Conservation (phyloP, 2,329 filamentous ascomycete genomes). For the Alternaria infectoria region DNA sequence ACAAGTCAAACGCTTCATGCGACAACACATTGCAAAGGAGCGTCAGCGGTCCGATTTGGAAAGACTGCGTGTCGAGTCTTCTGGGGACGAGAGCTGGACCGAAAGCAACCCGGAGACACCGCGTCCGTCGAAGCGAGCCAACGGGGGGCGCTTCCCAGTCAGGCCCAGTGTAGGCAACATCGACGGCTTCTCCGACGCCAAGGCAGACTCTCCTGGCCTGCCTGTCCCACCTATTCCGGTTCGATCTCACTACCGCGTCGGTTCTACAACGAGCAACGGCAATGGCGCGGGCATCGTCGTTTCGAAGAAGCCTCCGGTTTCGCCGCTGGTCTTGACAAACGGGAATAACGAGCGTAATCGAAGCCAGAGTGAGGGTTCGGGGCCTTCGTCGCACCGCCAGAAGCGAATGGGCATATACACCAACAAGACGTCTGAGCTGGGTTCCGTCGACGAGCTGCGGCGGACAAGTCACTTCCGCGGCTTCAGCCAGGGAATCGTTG, state of each 20-base stretch:
- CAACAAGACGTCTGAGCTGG: slow-evolving; percentile 62
- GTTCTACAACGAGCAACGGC: slow-evolving; percentile 68
- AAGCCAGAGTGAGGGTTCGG: slow-evolving; percentile 67
- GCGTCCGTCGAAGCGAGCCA: slow-evolving; percentile 66
- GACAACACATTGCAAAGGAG: slow-evolving; percentile 49
- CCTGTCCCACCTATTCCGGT: slow-evolving; percentile 76
- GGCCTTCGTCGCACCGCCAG: slow-evolving; percentile 57
- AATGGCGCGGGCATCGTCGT: slow-evolving; percentile 33
- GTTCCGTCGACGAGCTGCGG: slow-evolving; percentile 59
- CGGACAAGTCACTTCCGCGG: slow-evolving; percentile 62
- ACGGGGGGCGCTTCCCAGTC: slow-evolving; percentile 65
- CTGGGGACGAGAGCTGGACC: slow-evolving; percentile 56
- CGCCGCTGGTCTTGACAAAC: slow-evolving; percentile 72
- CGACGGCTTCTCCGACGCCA: slow-evolving; percentile 62
- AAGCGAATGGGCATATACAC: slow-evolving; percentile 68
- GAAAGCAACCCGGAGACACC: slow-evolving; percentile 80
- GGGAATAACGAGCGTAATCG: slow-evolving; percentile 68
- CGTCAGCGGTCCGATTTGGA: slow-evolving; percentile 42
- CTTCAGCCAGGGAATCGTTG: slow-evolving; percentile 63
- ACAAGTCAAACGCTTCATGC: slow-evolving; percentile 65
- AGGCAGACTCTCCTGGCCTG: slow-evolving; percentile 27
- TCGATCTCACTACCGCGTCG: slow-evolving; percentile 78
- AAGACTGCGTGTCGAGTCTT: slow-evolving; percentile 52
- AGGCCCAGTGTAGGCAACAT: slow-evolving; percentile 72
- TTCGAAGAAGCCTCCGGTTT: slow-evolving; percentile 73